These are phyloP conservation scores for Botrytis deweyae DNA, from an alignment of 2,329 filamentous ascomycete species.

Conservation along the genomic window DNA sequence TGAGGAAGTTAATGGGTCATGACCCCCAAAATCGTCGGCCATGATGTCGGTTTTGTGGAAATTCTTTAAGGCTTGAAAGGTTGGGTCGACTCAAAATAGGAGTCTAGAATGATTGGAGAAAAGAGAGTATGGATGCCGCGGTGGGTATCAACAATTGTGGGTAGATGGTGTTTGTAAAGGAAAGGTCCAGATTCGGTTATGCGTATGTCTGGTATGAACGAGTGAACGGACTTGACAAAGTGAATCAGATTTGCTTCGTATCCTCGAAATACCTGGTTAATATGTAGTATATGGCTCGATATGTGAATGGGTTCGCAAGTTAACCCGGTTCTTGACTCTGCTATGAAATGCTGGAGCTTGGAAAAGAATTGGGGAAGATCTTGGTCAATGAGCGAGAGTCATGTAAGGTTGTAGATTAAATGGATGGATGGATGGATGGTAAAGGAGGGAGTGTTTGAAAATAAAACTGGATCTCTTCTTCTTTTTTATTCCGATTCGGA, in stretches of 20 bases:
- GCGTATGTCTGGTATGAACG: neutral
- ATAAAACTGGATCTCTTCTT: neutral
- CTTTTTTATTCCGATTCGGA: neutral
- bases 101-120: constrained; percentile 4
- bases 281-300: neutral
- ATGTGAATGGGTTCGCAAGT: neutral
- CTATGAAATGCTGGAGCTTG: neutral
- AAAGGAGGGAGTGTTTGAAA: neutral
- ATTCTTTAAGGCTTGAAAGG: neutral
- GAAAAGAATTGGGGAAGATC: neutral
- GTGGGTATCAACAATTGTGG: constrained; percentile 1
- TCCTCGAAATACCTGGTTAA: neutral
- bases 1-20: constrained; percentile 4
- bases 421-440: neutral
- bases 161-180: neutral
- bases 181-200: neutral
- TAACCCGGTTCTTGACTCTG: neutral
- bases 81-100: neutral
- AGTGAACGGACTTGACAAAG: constrained; percentile 2
- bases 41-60: constrained; percentile 17
- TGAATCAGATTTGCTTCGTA: constrained; percentile 1
- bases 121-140: neutral
- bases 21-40: constrained; percentile 11
- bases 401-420: neutral
- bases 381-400: neutral